Evolutionary conservation across 805 yeast genomes (phyloP).

Genomic region (Kodamaea leandrae): DNA sequence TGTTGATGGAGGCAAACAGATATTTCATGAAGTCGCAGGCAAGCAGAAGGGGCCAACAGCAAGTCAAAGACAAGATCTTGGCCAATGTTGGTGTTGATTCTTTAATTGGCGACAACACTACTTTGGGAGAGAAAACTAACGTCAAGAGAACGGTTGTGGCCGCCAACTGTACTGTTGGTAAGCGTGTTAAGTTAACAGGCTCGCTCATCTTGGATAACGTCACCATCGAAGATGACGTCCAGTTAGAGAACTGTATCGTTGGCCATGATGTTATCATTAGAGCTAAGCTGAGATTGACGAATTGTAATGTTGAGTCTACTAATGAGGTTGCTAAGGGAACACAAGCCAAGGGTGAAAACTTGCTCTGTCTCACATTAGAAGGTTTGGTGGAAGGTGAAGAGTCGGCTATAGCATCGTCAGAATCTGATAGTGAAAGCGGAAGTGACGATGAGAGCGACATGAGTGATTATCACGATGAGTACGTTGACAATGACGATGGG

Average conservation of each 20-base stretch:
- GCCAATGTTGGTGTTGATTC: constrained; percentile 90
- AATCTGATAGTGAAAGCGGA: constrained; percentile 30
- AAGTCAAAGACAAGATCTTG: constrained; percentile 48
- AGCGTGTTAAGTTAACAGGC: constrained; percentile 83
- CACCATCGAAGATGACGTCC: constrained; percentile 72
- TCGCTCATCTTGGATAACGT: constrained; percentile 75
- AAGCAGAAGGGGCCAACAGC: constrained; percentile 26
- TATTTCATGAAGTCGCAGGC: constrained; percentile 67
- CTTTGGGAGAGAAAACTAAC: constrained; percentile 76
- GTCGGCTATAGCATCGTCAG: constrained; percentile 24
- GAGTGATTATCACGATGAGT: constrained; percentile 54
- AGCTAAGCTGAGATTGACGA: constrained; percentile 61
- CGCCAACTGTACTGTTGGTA: constrained; percentile 70
- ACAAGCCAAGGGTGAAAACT: constrained; percentile 57
- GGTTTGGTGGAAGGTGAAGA: constrained; percentile 37
- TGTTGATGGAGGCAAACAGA: constrained; percentile 89
- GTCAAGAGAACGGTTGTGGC: constrained; percentile 87
- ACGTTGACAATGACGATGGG: constrained; percentile 59
- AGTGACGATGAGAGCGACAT: constrained; percentile 43
- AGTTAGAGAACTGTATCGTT: constrained; percentile 80
- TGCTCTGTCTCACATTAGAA: constrained; percentile 43
- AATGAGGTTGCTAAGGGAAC: constrained; percentile 62
- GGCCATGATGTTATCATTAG: constrained; percentile 69
- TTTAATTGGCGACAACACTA: constrained; percentile 64
- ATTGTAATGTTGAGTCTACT: constrained; percentile 83